phyloP scores from a whole-genome alignment of 129 eudicot genomes.

The Apium graveolens region DNA sequence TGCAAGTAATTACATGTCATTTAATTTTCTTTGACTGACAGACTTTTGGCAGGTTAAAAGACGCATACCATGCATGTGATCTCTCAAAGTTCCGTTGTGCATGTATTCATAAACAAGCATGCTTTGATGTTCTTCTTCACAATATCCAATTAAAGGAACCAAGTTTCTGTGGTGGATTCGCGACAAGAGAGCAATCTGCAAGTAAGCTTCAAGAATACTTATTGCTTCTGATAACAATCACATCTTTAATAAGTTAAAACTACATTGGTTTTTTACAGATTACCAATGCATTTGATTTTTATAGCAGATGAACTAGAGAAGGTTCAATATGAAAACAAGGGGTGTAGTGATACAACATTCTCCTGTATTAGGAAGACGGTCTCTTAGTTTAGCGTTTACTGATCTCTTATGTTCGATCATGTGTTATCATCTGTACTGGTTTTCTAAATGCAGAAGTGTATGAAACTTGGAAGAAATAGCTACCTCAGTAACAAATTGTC shows the following conservation, averaged over 20 bases:
- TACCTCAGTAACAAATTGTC: conserved; percentile 95
- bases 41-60: conserved; percentile 1
- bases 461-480: background rate
- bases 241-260: background rate
- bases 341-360: background rate
- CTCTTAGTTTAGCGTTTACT: background rate
- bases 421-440: background rate
- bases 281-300: background rate
- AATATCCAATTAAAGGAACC: conserved; percentile 92
- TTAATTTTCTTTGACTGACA: conserved; percentile 9
- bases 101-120: conserved; percentile 96
- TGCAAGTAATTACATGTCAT: conserved; percentile 25
- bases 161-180: conserved; percentile 96
- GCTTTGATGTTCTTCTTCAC: conserved; percentile 87
- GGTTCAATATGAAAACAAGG: background rate
- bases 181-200: conserved; percentile 89
- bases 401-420: background rate
- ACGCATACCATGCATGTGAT: conserved; percentile 75
- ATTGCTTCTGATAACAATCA: conserved; percentile 6
- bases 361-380: background rate
- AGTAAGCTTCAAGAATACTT: conserved; percentile 15
- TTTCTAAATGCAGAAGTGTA: background rate
- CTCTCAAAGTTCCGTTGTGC: conserved; percentile 95
- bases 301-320: background rate
- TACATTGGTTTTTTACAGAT: background rate